These are phyloP conservation scores for Saccharomycopsis sp. DNA, from an alignment of 805 yeast genomes.

Conservation along the genomic window DNA sequence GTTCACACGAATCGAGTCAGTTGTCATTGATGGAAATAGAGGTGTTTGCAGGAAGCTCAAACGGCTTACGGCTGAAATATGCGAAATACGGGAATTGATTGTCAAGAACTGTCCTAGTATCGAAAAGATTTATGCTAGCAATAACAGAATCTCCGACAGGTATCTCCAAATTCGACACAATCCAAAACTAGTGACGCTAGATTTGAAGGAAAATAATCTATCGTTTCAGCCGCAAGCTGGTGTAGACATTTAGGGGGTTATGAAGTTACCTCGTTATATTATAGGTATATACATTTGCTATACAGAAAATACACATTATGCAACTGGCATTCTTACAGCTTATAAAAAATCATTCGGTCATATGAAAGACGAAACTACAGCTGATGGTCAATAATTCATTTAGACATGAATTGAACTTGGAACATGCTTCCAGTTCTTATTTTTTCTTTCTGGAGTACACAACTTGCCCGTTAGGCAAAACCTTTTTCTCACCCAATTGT, in stretches of 20 bases:
- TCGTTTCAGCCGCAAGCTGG: neutral
- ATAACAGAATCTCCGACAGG: neutral
- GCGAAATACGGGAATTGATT: neutral
- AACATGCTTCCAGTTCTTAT: no score
- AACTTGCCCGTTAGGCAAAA: constrained; percentile 57
- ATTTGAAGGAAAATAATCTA: neutral
- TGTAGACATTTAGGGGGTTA: no score
- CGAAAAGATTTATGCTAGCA: neutral
- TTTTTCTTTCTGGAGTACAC: constrained; percentile 27
- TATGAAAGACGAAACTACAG: no score
- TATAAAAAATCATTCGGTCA: no score
- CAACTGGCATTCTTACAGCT: no score
- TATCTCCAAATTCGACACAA: neutral
- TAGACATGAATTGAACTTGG: no score
- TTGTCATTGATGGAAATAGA: neutral
- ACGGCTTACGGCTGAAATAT: neutral
- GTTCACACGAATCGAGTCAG: neutral
- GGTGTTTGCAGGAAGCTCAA: neutral
- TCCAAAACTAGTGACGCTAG: neutral
- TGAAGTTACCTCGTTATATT: no score
- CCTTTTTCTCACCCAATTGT: constrained; percentile 38
- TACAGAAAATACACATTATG: no score
- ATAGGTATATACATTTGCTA: no score
- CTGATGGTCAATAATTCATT: no score
- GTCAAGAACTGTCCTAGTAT: neutral